Conservation (phyloP, 805 yeast genomes). For the Metschnikowia cubensis region DNA sequence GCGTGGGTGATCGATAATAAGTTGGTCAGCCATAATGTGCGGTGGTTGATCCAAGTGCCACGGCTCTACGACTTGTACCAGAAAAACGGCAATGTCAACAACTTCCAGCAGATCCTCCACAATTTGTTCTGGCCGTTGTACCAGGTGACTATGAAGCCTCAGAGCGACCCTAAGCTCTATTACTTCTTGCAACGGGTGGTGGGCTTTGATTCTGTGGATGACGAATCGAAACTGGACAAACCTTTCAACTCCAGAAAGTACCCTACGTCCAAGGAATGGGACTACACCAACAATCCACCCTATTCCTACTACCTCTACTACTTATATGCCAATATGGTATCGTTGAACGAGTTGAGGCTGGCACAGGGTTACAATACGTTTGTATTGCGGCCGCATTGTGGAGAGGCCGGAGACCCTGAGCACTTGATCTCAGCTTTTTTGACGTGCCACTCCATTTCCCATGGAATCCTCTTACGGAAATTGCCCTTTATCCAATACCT, state of each 20-base stretch:
- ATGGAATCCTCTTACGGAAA: slow-evolving; percentile 90
- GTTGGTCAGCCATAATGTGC: slow-evolving; percentile 84
- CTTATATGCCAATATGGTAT: slow-evolving; percentile 78
- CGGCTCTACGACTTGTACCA: slow-evolving; percentile 88
- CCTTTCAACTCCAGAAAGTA: slow-evolving; percentile 68
- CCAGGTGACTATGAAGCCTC: slow-evolving; percentile 84
- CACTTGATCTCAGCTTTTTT: slow-evolving; percentile 88
- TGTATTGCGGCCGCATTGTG: slow-evolving; percentile 96
- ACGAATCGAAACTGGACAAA: slow-evolving; percentile 89
- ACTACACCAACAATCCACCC: slow-evolving; percentile 81
- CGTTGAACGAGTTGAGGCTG: slow-evolving; percentile 80
- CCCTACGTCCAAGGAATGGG: slow-evolving; percentile 88
- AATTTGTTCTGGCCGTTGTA: slow-evolving; percentile 86
- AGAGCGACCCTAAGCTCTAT: slow-evolving; percentile 84
- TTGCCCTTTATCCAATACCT: slow-evolving; percentile 93
- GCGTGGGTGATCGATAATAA: slow-evolving; percentile 94
- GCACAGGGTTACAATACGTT: slow-evolving; percentile 78
- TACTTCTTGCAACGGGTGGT: slow-evolving; percentile 88
- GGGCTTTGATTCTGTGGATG: slow-evolving; percentile 98
- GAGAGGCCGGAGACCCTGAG: slow-evolving; percentile 99
- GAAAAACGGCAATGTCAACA: slow-evolving; percentile 61
- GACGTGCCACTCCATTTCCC: slow-evolving; percentile 89
- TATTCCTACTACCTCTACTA: slow-evolving; percentile 93
- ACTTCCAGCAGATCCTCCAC: slow-evolving; percentile 70
- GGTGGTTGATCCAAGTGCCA: slow-evolving; percentile 97